Conservation (phyloP, 768 basidiomycete species). For the Russula earlei region DNA sequence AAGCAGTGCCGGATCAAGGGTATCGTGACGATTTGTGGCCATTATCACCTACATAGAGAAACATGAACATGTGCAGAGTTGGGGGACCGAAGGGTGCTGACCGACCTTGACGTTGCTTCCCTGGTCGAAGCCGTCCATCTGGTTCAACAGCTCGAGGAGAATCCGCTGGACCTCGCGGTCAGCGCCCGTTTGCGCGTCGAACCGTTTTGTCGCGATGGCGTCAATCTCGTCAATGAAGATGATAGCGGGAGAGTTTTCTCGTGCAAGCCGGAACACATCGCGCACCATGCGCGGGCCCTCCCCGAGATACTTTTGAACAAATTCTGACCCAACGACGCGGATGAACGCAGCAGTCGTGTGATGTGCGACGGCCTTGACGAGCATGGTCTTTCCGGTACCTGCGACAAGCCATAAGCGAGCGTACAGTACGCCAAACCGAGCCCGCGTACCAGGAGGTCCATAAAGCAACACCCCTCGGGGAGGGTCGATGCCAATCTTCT, state of each 20-base stretch:
- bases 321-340: conserved; percentile 95
- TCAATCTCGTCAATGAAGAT: conserved; percentile 99
- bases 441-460: conserved; percentile 75
- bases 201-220: conserved; percentile 98
- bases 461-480: conserved; percentile 94
- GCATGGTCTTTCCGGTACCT: conserved; percentile 99
- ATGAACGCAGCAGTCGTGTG: conserved; percentile 97
- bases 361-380: conserved; percentile 98
- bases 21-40: conserved; percentile 99
- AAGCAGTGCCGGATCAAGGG: conserved; percentile 92
- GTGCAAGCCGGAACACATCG: conserved; percentile 94
- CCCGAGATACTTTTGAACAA: conserved; percentile 98
- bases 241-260: conserved; percentile 95
- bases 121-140: conserved; percentile 99
- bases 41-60: conserved; percentile 77
- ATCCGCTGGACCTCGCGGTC: conserved; percentile 99
- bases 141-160: conserved; percentile 89
- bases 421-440: neutral
- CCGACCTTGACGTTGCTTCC: conserved; percentile 93
- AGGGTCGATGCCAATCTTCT: conserved; percentile 99
- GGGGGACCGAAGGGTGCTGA: conserved; percentile 13
- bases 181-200: conserved; percentile 98
- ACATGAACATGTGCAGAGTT: neutral
- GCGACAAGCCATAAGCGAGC: neutral
- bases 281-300: conserved; percentile 99